These are phyloP conservation scores for Gilbertella persicaria DNA, from an alignment of 371 early-diverging fungal genomes.

Conservation along the genomic window DNA sequence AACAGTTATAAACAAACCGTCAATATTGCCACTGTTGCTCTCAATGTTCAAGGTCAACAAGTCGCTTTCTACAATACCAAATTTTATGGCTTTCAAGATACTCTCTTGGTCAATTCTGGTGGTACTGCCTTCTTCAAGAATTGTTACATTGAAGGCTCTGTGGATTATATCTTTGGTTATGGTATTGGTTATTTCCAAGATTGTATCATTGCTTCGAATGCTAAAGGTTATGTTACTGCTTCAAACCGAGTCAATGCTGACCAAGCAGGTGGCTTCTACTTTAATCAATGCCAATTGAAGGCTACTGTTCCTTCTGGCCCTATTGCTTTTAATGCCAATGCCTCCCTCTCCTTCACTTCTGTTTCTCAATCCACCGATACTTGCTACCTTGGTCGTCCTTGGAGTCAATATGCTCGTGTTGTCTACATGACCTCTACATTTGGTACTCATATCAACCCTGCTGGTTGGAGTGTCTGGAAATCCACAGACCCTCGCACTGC, in stretches of 20 bases:
- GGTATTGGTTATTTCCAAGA: constrained; percentile 27
- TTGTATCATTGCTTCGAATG: constrained; percentile 31
- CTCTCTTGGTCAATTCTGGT: constrained; percentile 28
- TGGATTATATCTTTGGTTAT: constrained; percentile 40
- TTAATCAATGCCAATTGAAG: no score
- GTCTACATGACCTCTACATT: constrained; percentile 17
- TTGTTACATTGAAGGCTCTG: constrained; percentile 35
- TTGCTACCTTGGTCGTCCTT: constrained; percentile 26
- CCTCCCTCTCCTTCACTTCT: constrained; percentile 9
- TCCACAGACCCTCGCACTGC: not conserved
- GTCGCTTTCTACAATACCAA: constrained; percentile 23
- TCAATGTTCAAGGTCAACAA: constrained; percentile 15
- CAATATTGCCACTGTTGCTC: constrained; percentile 17
- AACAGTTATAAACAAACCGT: constrained; percentile 8
- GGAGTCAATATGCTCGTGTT: constrained; percentile 27
- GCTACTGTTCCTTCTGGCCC: no score
- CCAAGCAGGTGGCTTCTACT: no score
- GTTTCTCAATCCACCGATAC: constrained; percentile 7
- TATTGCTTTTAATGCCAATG: no score
- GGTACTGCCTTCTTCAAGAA: constrained; percentile 29
- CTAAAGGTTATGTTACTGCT: no score
- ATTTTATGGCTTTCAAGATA: constrained; percentile 39
- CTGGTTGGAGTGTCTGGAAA: constrained; percentile 26
- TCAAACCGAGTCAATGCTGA: no score
- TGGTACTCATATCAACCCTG: constrained; percentile 10